Evolutionary conservation across 2,329 filamentous ascomycete genomes (phyloP).

Genomic region (Scorias spongiosa): DNA sequence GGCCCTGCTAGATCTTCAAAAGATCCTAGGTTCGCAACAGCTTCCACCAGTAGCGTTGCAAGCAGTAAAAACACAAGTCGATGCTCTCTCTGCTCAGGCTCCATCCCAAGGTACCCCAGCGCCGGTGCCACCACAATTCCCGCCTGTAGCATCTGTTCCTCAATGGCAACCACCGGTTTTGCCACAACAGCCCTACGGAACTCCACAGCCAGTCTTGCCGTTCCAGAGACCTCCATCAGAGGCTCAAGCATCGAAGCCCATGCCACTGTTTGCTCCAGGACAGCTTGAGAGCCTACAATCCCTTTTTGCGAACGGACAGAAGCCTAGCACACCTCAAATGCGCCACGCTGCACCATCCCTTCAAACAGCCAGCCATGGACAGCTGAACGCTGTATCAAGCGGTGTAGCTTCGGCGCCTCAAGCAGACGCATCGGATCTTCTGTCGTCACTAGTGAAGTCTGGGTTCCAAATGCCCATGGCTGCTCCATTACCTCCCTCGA

Average conservation of each 20-base stretch:
- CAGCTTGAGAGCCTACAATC: conserved; percentile 19
- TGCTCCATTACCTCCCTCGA: conserved; percentile 8
- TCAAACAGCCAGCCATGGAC: conserved; percentile 15
- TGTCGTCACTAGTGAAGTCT: not conserved
- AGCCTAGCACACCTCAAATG: conserved; percentile 22
- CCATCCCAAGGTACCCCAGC: conserved; percentile 29
- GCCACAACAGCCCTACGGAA: conserved; percentile 12
- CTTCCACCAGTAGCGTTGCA: conserved; percentile 69
- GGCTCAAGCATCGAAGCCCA: conserved; percentile 8
- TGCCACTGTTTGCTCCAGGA: conserved; percentile 10
- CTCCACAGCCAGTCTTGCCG: conserved; percentile 11
- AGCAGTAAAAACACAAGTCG: conserved; percentile 72
- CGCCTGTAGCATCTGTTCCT: conserved; percentile 10
- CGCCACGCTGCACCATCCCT: conserved; percentile 17
- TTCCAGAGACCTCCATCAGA: conserved; percentile 13
- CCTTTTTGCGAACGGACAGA: conserved; percentile 19
- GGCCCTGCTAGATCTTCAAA: conserved; percentile 73
- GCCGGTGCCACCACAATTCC: conserved; percentile 11
- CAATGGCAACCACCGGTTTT: conserved; percentile 16
- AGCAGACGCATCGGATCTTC: not conserved
- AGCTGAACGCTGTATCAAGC: conserved; percentile 17
- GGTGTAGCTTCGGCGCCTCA: conserved; percentile 1
- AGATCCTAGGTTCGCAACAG: conserved; percentile 60
- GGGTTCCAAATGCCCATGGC: conserved; percentile 6
- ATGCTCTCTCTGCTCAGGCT: conserved; percentile 53